Evolutionary conservation across 345 rosid genomes (phyloP).

Genomic region (Viola odorata): DNA sequence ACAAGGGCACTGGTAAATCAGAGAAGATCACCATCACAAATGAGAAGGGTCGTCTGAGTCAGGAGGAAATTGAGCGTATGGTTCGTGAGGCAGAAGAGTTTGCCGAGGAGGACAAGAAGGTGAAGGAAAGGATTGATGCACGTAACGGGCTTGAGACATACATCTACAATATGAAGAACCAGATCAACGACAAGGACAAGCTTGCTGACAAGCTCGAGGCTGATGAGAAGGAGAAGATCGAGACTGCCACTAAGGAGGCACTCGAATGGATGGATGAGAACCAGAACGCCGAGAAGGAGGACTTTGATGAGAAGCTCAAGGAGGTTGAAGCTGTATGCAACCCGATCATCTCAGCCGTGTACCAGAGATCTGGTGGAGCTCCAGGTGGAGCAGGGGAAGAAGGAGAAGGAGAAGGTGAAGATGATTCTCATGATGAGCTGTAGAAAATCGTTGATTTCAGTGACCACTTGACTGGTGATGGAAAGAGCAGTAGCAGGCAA

Average conservation of each 20-base stretch:
- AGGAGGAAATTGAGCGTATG: constrained; percentile 94
- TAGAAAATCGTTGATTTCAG: constrained; percentile 15
- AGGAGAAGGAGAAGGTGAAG: constrained; percentile 29
- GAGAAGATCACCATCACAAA: constrained; percentile 96
- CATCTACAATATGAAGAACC: constrained; percentile 94
- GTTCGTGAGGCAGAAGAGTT: constrained; percentile 92
- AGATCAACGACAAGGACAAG: constrained; percentile 83
- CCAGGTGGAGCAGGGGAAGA: constrained; percentile 38
- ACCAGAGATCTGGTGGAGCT: constrained; percentile 80
- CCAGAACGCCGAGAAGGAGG: constrained; percentile 81
- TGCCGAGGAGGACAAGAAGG: constrained; percentile 95
- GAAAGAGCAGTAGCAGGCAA: constrained; percentile 1
- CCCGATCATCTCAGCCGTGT: constrained; percentile 79
- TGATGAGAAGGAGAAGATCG: constrained; percentile 90
- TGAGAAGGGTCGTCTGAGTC: constrained; percentile 91
- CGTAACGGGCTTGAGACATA: constrained; percentile 89
- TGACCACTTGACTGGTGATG: not conserved
- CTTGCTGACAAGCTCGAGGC: constrained; percentile 89
- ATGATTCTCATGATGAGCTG: constrained; percentile 62
- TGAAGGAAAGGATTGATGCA: constrained; percentile 86
- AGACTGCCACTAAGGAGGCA: constrained; percentile 80
- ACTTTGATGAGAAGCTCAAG: constrained; percentile 92
- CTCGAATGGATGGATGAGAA: constrained; percentile 92
- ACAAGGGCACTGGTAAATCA: constrained; percentile 79
- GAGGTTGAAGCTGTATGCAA: constrained; percentile 94